phyloP scores from a whole-genome alignment of 305 asterid genomes.

The Caryopteris hybrid region DNA sequence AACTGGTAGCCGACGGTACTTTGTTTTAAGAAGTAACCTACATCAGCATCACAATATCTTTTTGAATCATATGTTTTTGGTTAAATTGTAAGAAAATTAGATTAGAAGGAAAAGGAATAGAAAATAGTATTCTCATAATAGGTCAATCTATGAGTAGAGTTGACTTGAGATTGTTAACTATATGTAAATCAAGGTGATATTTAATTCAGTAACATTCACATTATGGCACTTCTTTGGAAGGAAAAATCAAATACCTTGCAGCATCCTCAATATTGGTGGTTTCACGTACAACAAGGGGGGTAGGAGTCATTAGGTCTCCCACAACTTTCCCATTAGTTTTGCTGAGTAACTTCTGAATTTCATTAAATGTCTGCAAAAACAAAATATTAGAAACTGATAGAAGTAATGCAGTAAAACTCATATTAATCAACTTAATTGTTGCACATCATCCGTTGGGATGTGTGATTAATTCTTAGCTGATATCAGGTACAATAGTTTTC shows the following conservation, averaged over 20 bases:
- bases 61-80: neutral
- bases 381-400: constrained; percentile 14
- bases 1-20: constrained; percentile 86
- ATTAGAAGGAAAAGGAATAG: neutral
- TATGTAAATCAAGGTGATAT: neutral
- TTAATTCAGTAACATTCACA: neutral
- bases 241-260: constrained; percentile 51
- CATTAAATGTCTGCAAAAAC: constrained; percentile 69
- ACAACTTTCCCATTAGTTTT: constrained; percentile 87
- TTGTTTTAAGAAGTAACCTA: constrained; percentile 82
- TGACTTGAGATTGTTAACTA: neutral
- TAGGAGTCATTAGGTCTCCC: constrained; percentile 78
- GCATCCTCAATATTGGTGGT: constrained; percentile 91
- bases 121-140: neutral
- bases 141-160: neutral
- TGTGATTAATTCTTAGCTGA: neutral
- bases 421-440: constrained; percentile 6
- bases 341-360: constrained; percentile 77
- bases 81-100: neutral
- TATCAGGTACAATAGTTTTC: neutral
- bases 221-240: neutral
- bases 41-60: constrained; percentile 8
- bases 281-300: constrained; percentile 78
- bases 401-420: constrained; percentile 1
- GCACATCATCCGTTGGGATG: no score